Conservation (phyloP, 163 green algal species). For the Scenedesmus sp. region DNA sequence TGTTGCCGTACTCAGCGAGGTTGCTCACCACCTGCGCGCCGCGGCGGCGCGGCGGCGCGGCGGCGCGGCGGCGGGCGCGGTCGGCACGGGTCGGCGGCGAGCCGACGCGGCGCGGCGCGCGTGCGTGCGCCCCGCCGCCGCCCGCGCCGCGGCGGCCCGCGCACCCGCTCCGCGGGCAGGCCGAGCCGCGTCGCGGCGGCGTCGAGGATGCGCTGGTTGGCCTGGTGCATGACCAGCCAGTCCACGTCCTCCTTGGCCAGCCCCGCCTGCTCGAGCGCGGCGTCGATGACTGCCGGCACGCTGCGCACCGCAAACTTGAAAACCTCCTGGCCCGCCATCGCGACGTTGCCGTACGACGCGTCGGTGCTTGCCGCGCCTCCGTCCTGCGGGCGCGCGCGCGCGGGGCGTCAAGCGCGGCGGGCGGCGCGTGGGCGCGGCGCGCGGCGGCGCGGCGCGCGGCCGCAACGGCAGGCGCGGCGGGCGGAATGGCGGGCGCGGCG, state of each 20-base stretch:
- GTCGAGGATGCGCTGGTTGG: constrained; percentile 98
- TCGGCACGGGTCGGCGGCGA: no score
- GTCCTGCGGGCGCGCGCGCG: constrained; percentile 4
- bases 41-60: no score
- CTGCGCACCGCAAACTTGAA: constrained; percentile 98
- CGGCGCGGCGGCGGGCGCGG: no score
- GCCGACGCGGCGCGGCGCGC: no score
- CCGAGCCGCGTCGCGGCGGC: constrained; percentile 84
- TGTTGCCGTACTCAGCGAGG: constrained; percentile 98
- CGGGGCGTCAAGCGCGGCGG: constrained; percentile 1
- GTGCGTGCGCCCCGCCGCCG: no score
- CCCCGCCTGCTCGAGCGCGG: constrained; percentile 72
- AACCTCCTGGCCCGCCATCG: constrained; percentile 97
- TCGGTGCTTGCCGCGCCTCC: constrained; percentile 20
- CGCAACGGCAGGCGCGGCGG: no score
- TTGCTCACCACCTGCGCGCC: constrained; percentile 89
- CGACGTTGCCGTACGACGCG: constrained; percentile 80
- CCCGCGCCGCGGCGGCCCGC: no score
- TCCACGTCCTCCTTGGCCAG: constrained; percentile 86
- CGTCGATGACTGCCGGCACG: constrained; percentile 88
- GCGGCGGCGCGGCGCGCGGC: no score
- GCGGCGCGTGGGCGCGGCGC: neutral
- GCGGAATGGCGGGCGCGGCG: no score
- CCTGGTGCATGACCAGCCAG: constrained; percentile 89
- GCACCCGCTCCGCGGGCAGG: constrained; percentile 58